A percentile compares a stretch with the other conserved stretches of the same genome.
phyloP scores from a whole-genome alignment of 768 basidiomycete species.

The Nidularia pulvinata region DNA sequence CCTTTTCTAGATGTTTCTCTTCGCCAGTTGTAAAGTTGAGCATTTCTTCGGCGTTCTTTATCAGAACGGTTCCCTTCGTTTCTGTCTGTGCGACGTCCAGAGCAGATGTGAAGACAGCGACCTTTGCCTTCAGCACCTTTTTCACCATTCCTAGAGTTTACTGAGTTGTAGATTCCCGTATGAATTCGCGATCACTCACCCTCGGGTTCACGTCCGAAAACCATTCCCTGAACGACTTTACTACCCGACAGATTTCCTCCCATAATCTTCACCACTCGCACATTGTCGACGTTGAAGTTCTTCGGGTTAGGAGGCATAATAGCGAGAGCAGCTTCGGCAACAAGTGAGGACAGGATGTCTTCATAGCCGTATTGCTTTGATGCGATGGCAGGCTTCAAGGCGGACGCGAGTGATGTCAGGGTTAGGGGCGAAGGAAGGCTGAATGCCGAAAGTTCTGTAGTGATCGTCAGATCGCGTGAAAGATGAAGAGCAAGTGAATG shows the following conservation, averaged over 20 bases:
- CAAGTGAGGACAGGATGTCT: slow-evolving; percentile 76
- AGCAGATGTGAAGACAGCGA: slow-evolving; percentile 93
- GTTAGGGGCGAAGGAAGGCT: slow-evolving; percentile 75
- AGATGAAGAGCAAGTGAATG: slow-evolving; percentile 24
- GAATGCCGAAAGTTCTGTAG: slow-evolving; percentile 65
- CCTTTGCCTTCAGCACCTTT: slow-evolving; percentile 85
- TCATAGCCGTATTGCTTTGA: slow-evolving; percentile 98
- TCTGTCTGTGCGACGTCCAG: slow-evolving; percentile 96
- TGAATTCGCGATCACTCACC: slow-evolving; percentile 41
- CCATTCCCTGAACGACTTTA: slow-evolving; percentile 96
- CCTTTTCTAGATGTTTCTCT: slow-evolving; percentile 96
- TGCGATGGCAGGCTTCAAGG: slow-evolving; percentile 90
- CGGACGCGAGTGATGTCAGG: slow-evolving; percentile 63
- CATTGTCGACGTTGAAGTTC: slow-evolving; percentile 98
- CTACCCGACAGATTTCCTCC: slow-evolving; percentile 87
- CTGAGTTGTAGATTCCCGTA: neutral
- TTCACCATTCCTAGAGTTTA: slow-evolving; percentile 66
- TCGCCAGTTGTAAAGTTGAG: slow-evolving; percentile 96
- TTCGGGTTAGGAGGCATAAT: slow-evolving; percentile 90
- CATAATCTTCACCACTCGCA: slow-evolving; percentile 98
- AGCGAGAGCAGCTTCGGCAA: slow-evolving; percentile 90
- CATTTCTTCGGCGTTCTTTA: slow-evolving; percentile 96
- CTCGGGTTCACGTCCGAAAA: slow-evolving; percentile 95
- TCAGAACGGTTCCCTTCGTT: slow-evolving; percentile 97
- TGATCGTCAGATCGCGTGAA: slow-evolving; percentile 9